Conservation (phyloP, 1,284 basidiomycete genomes). For the Hypsizygus ulmarius region DNA sequence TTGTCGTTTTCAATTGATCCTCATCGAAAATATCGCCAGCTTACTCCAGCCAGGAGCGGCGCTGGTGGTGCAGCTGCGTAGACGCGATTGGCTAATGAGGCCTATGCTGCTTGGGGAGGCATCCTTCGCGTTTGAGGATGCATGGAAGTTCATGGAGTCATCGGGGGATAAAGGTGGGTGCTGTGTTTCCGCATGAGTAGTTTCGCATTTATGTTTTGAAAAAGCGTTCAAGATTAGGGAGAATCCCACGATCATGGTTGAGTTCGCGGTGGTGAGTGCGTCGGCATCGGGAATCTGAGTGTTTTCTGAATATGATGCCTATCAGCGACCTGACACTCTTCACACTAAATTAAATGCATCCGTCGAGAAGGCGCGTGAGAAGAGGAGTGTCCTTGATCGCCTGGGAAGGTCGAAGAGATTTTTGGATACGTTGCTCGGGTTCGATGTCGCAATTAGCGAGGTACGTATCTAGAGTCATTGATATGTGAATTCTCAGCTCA, state of each 20-base stretch:
- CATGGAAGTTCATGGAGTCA: background rate
- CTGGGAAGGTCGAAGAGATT: conserved; percentile 18
- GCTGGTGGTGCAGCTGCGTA: background rate
- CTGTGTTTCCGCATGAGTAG: background rate
- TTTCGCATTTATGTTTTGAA: background rate
- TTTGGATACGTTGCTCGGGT: conserved; percentile 16
- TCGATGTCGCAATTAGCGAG: conserved; percentile 21
- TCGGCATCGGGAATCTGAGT: background rate
- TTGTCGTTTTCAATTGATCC: background rate
- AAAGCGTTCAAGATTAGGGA: conserved; percentile 1
- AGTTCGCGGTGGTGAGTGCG: conserved; percentile 1
- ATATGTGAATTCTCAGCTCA: background rate
- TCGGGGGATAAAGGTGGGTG: background rate
- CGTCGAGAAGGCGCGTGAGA: conserved; percentile 12
- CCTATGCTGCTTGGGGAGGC: background rate
- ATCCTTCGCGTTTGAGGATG: conserved; percentile 1
- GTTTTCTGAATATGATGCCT: background rate
- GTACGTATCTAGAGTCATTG: conserved; percentile 1
- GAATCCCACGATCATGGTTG: conserved; percentile 1
- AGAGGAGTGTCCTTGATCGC: conserved; percentile 19
- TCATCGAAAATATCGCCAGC: background rate
- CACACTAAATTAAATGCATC: conserved; percentile 1
- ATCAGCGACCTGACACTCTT: background rate
- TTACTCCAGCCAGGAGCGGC: background rate
- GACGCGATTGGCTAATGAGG: background rate